phyloP scores from a whole-genome alignment of 2,329 filamentous ascomycete species.

The Myriosclerotinia curreyana region DNA sequence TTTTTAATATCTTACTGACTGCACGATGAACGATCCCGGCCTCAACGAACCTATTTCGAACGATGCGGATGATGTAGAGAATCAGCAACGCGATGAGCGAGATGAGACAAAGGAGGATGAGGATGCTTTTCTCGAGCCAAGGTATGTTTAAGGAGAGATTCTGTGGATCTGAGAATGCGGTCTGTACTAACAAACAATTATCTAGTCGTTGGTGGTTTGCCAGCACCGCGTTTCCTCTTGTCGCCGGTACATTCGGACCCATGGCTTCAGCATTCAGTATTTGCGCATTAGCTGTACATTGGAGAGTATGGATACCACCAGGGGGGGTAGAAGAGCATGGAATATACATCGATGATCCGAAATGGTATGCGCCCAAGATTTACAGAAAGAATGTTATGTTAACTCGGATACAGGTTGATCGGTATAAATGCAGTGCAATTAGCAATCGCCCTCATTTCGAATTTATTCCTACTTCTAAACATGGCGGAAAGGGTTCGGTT shows the following conservation, averaged over 20 bases:
- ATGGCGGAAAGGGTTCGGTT: constrained; percentile 81
- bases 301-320: constrained; percentile 60
- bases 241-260: constrained; percentile 80
- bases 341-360: constrained; percentile 62
- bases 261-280: constrained; percentile 87
- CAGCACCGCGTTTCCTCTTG: constrained; percentile 67
- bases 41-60: constrained; percentile 35
- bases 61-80: constrained; percentile 35
- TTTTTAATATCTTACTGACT: background rate
- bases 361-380: constrained; percentile 54
- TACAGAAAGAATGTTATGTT: background rate
- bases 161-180: background rate
- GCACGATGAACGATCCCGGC: constrained; percentile 38
- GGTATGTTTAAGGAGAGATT: constrained; percentile 21
- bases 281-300: constrained; percentile 76
- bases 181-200: background rate
- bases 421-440: constrained; percentile 76
- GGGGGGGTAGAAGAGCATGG: constrained; percentile 51
- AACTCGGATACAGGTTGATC: constrained; percentile 53
- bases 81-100: constrained; percentile 29
- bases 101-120: constrained; percentile 34
- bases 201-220: constrained; percentile 57
- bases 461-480: constrained; percentile 79
- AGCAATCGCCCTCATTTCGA: constrained; percentile 71
- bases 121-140: constrained; percentile 34